Conservation (phyloP, 2,329 filamentous ascomycete genomes). For the Ophiostoma novo-ulmi region DNA sequence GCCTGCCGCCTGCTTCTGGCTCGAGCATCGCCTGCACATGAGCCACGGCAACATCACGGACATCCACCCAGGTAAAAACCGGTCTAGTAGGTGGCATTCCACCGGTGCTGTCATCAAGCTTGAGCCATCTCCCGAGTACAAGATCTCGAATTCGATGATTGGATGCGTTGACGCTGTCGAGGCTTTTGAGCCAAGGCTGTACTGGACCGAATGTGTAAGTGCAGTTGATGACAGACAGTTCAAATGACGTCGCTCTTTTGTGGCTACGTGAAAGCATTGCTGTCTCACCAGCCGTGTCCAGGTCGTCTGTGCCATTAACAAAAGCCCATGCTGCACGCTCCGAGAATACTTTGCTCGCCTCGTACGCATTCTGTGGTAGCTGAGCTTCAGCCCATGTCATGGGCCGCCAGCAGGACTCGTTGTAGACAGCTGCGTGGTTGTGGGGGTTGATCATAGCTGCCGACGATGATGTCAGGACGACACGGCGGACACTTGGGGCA, state of each 20-base stretch:
- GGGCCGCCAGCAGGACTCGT: slow-evolving; percentile 39
- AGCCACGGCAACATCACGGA: slow-evolving; percentile 14
- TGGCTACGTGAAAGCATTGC: not conserved
- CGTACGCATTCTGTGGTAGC: slow-evolving; percentile 32
- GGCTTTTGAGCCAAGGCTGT: slow-evolving; percentile 56
- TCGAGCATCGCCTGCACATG: slow-evolving; percentile 15
- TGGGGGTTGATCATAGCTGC: slow-evolving; percentile 40
- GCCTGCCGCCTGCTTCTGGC: slow-evolving; percentile 43
- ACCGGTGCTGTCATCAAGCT: slow-evolving; percentile 29
- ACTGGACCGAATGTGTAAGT: slow-evolving; percentile 60
- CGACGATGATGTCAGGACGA: slow-evolving; percentile 52
- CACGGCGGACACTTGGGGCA: slow-evolving; percentile 53
- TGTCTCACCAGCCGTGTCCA: slow-evolving; percentile 39
- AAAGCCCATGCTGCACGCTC: slow-evolving; percentile 65
- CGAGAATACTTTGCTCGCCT: slow-evolving; percentile 54
- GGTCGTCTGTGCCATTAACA: slow-evolving; percentile 36
- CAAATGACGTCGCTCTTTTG: slow-evolving; percentile 39
- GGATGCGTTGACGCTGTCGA: slow-evolving; percentile 66
- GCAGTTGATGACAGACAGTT: slow-evolving; percentile 56
- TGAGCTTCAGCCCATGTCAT: slow-evolving; percentile 37
- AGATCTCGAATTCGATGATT: slow-evolving; percentile 62
- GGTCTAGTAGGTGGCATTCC: slow-evolving; percentile 52
- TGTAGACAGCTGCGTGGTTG: slow-evolving; percentile 37
- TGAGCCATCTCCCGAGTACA: slow-evolving; percentile 56
- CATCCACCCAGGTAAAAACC: slow-evolving; percentile 41